These are phyloP conservation scores for Chaetomiaceae sp. DNA, from an alignment of 2,329 filamentous ascomycete genomes.

Conservation along the genomic window DNA sequence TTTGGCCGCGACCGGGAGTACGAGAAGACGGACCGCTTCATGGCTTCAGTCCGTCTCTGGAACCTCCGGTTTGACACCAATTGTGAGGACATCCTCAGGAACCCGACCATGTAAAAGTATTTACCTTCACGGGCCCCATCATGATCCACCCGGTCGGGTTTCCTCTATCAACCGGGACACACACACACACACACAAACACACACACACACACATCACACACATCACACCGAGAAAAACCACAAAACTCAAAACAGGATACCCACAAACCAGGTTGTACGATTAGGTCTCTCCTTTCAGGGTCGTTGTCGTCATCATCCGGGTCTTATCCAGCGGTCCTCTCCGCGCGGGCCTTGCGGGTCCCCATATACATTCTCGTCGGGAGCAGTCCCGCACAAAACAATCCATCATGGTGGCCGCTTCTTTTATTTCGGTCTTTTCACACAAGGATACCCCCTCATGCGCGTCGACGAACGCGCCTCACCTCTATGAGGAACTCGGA, in stretches of 20 bases:
- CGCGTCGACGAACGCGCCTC: neutral
- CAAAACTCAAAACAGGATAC: slow-evolving; percentile 18
- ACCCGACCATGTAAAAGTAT: slow-evolving; percentile 46
- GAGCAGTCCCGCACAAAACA: slow-evolving; percentile 24
- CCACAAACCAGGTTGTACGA: slow-evolving; percentile 24
- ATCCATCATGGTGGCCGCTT: slow-evolving; percentile 21
- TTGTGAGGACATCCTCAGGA: slow-evolving; percentile 77
- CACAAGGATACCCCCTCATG: slow-evolving; percentile 24
- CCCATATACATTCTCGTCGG: slow-evolving; percentile 17
- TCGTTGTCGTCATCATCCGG: slow-evolving; percentile 22
- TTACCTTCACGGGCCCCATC: neutral
- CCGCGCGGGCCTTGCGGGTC: slow-evolving; percentile 11
- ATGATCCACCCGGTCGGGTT: too few species aligned
- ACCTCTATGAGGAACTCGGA: too few species aligned
- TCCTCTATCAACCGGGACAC: too few species aligned
- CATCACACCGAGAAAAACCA: slow-evolving; percentile 1
- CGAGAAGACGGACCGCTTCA: slow-evolving; percentile 84
- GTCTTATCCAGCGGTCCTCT: slow-evolving; percentile 17
- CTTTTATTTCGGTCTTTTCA: slow-evolving; percentile 19
- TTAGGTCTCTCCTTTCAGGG: slow-evolving; percentile 24
- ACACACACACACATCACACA: slow-evolving; percentile 4
- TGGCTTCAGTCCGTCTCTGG: slow-evolving; percentile 83
- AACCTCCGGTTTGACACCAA: slow-evolving; percentile 93
- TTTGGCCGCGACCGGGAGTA: slow-evolving; percentile 89
- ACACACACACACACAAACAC: slow-evolving; percentile 1